A percentile compares a stretch with the other conserved stretches of the same genome.
phyloP scores from a whole-genome alignment of 2,329 filamentous ascomycete genomes.

The Scedosporium apiospermum region DNA sequence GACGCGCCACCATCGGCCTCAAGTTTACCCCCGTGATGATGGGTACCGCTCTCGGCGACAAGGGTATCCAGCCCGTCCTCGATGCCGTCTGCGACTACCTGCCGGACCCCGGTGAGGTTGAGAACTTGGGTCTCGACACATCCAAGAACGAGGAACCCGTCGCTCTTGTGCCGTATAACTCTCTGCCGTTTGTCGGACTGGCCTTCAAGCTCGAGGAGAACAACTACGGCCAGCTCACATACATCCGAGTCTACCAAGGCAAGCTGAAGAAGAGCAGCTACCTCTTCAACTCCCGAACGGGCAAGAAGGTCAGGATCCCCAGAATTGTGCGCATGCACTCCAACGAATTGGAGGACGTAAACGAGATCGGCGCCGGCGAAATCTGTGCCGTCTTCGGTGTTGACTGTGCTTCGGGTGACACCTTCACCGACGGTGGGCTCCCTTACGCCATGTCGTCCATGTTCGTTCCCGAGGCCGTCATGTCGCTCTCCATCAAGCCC shows the following conservation, averaged over 20 bases:
- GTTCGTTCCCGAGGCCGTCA: conserved; percentile 96
- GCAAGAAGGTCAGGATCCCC: conserved; percentile 94
- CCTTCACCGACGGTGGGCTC: conserved; percentile 87
- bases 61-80: conserved; percentile 90
- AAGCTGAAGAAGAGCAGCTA: conserved; percentile 78
- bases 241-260: conserved; percentile 97
- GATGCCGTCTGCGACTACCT: conserved; percentile 95
- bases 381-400: conserved; percentile 98
- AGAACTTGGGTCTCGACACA: conserved; percentile 82
- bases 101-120: conserved; percentile 80
- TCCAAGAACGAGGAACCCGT: conserved; percentile 69
- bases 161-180: conserved; percentile 86
- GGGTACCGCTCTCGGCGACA: conserved; percentile 91
- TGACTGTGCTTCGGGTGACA: conserved; percentile 95
- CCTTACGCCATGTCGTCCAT: conserved; percentile 97
- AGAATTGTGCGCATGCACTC: conserved; percentile 99
- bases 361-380: conserved; percentile 87
- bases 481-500: conserved; percentile 93
- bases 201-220: conserved; percentile 99
- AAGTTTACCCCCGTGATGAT: conserved; percentile 95
- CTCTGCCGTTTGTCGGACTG: conserved; percentile 85
- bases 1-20: conserved; percentile 75
- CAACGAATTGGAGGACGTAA: conserved; percentile 97
- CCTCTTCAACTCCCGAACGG: conserved; percentile 85
- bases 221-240: conserved; percentile 96